A percentile compares a stretch with the other conserved stretches of the same genome.
phyloP scores from a whole-genome alignment of 352 stramenopile genomes.

The Pythium brassicae region DNA sequence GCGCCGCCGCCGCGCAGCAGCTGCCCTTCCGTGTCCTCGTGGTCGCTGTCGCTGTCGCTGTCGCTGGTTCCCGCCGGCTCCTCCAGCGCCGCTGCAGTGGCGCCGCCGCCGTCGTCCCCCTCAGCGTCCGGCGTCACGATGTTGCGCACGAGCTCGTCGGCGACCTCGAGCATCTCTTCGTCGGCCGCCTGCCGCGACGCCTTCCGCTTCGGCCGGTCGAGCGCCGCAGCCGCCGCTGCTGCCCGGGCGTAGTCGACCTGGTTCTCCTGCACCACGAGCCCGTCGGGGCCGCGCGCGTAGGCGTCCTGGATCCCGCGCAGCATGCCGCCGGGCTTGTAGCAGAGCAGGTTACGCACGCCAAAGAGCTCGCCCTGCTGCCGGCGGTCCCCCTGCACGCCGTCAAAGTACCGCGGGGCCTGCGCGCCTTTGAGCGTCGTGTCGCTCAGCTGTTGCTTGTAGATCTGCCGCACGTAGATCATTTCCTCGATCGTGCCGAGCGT shows the following conservation, averaged over 20 bases:
- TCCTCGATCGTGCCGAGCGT: slow-evolving; percentile 85
- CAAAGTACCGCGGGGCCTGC: slow-evolving; percentile 71
- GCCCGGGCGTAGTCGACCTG: slow-evolving; percentile 38
- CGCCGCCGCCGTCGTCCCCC: not conserved
- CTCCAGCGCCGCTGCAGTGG: not conserved
- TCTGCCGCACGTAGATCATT: slow-evolving; percentile 86
- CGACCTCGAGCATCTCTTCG: slow-evolving; percentile 20
- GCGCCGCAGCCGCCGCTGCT: not conserved
- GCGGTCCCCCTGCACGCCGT: slow-evolving; percentile 74
- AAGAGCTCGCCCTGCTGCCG: slow-evolving; percentile 74
- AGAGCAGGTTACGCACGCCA: slow-evolving; percentile 71
- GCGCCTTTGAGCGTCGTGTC: slow-evolving; percentile 74
- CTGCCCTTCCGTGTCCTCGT: slow-evolving; percentile 3
- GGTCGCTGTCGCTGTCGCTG: slow-evolving; percentile 1
- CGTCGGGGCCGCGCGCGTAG: slow-evolving; percentile 50
- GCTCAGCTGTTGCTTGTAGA: slow-evolving; percentile 85
- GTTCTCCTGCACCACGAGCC: slow-evolving; percentile 52
- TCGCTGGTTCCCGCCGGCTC: too few relatives aligned
- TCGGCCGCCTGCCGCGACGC: slow-evolving; percentile 3
- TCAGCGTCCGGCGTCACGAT: slow-evolving; percentile 6
- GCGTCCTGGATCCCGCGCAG: slow-evolving; percentile 74
- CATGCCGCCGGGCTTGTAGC: slow-evolving; percentile 67
- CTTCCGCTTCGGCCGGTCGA: not conserved
- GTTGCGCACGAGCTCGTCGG: slow-evolving; percentile 12
- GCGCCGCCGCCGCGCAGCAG: slow-evolving; percentile 6